Evolutionary conservation across 1,284 basidiomycete species (phyloP), one percentile per base, ranked within the genome.

Genomic region (Tilletia indica): DNA sequence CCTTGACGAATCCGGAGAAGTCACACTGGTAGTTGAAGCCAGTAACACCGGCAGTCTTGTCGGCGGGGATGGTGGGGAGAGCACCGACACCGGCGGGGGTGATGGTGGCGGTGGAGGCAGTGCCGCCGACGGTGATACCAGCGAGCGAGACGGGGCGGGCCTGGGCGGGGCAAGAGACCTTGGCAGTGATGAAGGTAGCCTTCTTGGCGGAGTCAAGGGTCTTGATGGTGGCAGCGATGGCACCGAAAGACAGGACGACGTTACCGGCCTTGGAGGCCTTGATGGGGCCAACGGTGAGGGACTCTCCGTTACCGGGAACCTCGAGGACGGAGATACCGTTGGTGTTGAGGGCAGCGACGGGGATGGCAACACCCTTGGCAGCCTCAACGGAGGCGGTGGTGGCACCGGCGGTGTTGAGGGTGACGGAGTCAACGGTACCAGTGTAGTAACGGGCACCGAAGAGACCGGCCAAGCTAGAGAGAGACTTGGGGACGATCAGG

Each of bases 241-340:
- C 36, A 42, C 61, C 61, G 61, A 64, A 64, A 36, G 61, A 64
- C 6, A 64, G 61, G 14, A 64, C 34, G 36, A 64, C 36, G 2
- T 14, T 38, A 36, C 34, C 31, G 61, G 61, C 36, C 34, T 34
- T 38, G 61, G 66, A 47, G 66, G 66, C 66, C 21, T 9, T n/a
- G 45, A 67, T 25, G 47, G 66, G 66, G 19, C 66, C 42, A 16
- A 67, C 66, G 42, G 19, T 48, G 66, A 67, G n/a, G 66, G 47
- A 49, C 4, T 25, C 5, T 12, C 45, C 47, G 61, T 64, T 64
- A 36, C 61, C 61, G 38, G 61, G 61, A 38, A 64, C 61, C 61
- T 64, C 61, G 61, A 64, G 61, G 34, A 64, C 34, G 61, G 61
- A 64, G 34, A 64, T 38, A 42, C 61, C 61, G 36, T 64, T 49